Evolutionary conservation across 164 flowering plant species (phyloP), one percentile per base, ranked within the genome.

Genomic region (Piper betle): DNA sequence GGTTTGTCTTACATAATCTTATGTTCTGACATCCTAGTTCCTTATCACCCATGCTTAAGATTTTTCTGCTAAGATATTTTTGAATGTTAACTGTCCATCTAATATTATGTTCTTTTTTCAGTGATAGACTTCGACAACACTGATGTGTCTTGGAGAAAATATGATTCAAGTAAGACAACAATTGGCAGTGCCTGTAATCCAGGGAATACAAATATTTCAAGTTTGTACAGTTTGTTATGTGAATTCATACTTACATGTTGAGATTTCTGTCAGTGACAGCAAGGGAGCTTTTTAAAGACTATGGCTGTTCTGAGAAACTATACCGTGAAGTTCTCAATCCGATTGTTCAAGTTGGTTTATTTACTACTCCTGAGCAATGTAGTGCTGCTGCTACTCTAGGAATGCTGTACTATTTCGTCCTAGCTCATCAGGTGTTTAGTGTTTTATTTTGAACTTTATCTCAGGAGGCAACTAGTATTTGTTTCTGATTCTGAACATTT

Each of bases 51-150:
- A 41, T 19, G 25, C 58, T 17, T 25, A 3, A 11, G 58, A 43
- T 40, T 19, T 43, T 41, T 19, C 52, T 2, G 17, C 19, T 7
- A 42, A 9, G 13, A 7, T 38, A 19, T 4, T 58, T 13, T 19
- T 33, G 4, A 18, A 38, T 6, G 7, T 58, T 16, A 37, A 16
- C 4, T 58, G 15, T 3, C 16, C 20, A 39, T 39, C 46, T 13
- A 58, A 2, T 58, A 18, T 16, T 6, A 37, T 58, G 60, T 43
- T 37, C 3, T 6, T 58, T 5, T 42, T 6, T 46, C 80, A 84
- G 90, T 75, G 17, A 68, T 82, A 11, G 85, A 82, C 68, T 84
- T 84, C 56, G 90, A 84, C 78, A 84, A 82, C 70, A 84, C 85
- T 19, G 85, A 84, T 55, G 43, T 66, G 7, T 77, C 85, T n/a